Percentiles rank a stretch among this genome's conserved stretches.
Conservation (phyloP, 345 rosid species). For the Camelina neglecta region DNA sequence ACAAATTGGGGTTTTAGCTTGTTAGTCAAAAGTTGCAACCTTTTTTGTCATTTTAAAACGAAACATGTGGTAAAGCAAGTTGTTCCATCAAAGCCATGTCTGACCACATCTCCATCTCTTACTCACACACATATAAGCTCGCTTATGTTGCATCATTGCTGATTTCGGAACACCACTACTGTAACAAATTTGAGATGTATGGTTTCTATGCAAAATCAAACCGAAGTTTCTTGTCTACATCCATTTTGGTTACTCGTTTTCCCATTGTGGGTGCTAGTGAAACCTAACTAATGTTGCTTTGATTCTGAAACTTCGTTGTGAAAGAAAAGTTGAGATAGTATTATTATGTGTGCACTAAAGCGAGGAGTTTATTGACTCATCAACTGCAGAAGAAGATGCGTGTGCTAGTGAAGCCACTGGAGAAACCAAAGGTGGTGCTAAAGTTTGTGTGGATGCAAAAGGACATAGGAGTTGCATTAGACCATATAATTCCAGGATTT, state of each 20-base stretch:
- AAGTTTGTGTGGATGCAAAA: slow-evolving; percentile 93
- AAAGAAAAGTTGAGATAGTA: background rate
- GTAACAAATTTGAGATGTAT: background rate
- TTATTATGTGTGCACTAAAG: background rate
- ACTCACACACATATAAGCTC: slow-evolving; percentile 32
- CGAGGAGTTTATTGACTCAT: background rate
- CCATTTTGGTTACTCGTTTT: background rate
- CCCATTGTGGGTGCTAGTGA: slow-evolving; percentile 55
- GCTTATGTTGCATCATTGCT: slow-evolving; percentile 8
- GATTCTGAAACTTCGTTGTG: background rate
- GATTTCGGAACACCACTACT: slow-evolving; percentile 7
- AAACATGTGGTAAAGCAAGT: background rate
- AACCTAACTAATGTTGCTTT: slow-evolving; percentile 42
- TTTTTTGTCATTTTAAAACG: background rate
- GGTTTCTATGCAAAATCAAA: background rate
- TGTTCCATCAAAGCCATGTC: slow-evolving; percentile 7
- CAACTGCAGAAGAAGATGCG: slow-evolving; percentile 60
- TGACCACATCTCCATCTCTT: slow-evolving; percentile 1
- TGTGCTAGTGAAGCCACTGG: slow-evolving; percentile 77
- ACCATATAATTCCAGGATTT: slow-evolving; percentile 71
- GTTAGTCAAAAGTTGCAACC: background rate
- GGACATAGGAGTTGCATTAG: slow-evolving; percentile 75
- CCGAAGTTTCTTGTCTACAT: background rate
- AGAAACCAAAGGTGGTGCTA: slow-evolving; percentile 74
- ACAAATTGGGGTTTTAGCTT: slow-evolving; percentile 28